A percentile compares a stretch with the other conserved stretches of the same genome.
phyloP scores from a whole-genome alignment of 78 protist genomes.

The slime mould (Dictyostelium discoideum) region DNA sequence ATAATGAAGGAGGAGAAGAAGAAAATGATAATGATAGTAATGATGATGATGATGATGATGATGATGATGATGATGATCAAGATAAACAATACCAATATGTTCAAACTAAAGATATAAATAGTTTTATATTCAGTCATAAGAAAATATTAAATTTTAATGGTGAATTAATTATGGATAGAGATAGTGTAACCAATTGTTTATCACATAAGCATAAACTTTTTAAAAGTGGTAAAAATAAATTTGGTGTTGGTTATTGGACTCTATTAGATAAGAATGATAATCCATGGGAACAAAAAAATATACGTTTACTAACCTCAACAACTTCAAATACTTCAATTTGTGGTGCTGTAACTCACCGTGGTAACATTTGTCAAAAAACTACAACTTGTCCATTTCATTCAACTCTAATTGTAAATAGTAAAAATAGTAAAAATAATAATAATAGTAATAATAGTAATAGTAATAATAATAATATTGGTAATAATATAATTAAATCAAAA shows the following conservation, averaged over 20 bases:
- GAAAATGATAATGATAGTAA: background rate
- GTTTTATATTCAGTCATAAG: background rate
- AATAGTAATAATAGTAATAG: background rate
- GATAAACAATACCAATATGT: background rate
- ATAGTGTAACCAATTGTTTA: slow-evolving; percentile 4
- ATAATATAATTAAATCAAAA: background rate
- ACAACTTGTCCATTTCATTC: background rate
- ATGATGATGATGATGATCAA: background rate
- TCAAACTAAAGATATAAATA: slow-evolving; percentile 4
- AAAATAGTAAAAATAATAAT: background rate
- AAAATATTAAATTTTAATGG: background rate
- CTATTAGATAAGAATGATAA: background rate
- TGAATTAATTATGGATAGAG: background rate
- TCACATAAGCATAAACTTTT: background rate
- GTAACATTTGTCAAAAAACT: background rate
- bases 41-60: background rate
- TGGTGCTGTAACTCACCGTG: background rate
- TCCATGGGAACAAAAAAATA: background rate
- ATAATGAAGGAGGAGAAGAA: background rate
- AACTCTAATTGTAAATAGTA: background rate
- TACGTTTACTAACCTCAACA: background rate
- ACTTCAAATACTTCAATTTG: background rate
- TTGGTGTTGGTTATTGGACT: background rate
- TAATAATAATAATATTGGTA: background rate
- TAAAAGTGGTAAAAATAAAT: background rate